These are phyloP conservation scores for Ceratocystis cacaofunesta DNA, from an alignment of 2,329 filamentous ascomycete genomes.

Conservation along the genomic window DNA sequence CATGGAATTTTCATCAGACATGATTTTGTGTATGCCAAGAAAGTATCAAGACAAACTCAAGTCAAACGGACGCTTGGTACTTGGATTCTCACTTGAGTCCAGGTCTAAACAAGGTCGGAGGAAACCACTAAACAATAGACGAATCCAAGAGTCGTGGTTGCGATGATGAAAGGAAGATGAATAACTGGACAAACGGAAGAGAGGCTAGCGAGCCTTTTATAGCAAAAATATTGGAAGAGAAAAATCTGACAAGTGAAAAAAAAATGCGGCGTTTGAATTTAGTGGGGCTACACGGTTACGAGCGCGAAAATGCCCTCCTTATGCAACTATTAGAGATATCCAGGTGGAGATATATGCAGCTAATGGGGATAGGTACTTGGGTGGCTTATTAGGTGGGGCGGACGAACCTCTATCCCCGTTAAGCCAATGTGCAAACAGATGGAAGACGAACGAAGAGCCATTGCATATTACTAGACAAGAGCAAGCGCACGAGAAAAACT, in stretches of 20 bases:
- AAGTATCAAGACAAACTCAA: not conserved
- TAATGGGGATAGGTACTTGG: not conserved
- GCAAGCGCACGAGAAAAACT: not conserved
- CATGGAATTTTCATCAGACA: slow-evolving; percentile 27
- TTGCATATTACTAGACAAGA: not conserved
- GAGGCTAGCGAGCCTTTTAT: slow-evolving; percentile 7
- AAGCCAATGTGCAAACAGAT: not conserved
- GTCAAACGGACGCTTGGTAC: not conserved
- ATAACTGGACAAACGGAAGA: not conserved
- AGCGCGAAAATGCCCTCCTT: not conserved
- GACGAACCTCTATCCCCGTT: slow-evolving; percentile 4
- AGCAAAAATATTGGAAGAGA: not conserved
- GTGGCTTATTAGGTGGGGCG: not conserved
- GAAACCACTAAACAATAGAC: not conserved
- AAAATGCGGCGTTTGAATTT: not conserved
- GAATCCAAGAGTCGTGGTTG: not conserved
- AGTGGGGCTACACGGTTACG: slow-evolving; percentile 5
- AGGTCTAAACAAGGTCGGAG: not conserved
- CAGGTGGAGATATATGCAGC: not conserved
- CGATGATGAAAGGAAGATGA: slow-evolving; percentile 8
- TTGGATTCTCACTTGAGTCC: not conserved
- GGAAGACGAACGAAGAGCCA: not conserved
- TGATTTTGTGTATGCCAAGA: not conserved
- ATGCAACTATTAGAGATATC: not conserved
- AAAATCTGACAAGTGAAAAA: not conserved